These are phyloP conservation scores for Lodderomyces theae DNA, from an alignment of 1,139 yeast genomes.

Conservation along the genomic window DNA sequence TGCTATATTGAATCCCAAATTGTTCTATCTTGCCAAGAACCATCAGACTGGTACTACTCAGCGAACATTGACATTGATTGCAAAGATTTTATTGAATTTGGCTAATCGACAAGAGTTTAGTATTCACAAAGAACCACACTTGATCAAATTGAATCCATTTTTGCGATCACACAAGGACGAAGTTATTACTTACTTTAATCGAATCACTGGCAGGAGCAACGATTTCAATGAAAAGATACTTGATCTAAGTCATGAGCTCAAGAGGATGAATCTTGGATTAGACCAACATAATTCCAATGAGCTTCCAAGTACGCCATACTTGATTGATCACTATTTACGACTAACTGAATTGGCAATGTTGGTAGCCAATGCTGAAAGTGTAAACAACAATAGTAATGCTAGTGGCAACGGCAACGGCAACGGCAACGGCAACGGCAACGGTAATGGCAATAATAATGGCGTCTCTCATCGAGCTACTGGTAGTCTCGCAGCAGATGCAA, in stretches of 20 bases:
- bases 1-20: conserved; percentile 82
- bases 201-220: conserved; percentile 65
- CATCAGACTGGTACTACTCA: conserved; percentile 73
- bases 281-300: conserved; percentile 50
- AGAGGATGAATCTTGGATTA: conserved; percentile 48
- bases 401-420: conserved; percentile 1
- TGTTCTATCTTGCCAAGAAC: conserved; percentile 67
- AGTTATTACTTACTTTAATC: conserved; percentile 64
- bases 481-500: background rate
- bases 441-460: conserved; percentile 3
- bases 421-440: background rate
- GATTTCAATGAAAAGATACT: conserved; percentile 62
- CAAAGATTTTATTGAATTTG: conserved; percentile 78
- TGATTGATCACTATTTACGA: conserved; percentile 64
- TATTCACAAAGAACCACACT: conserved; percentile 77
- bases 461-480: conserved; percentile 7
- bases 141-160: conserved; percentile 68
- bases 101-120: conserved; percentile 75
- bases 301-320: conserved; percentile 64
- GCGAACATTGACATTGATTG: conserved; percentile 73
- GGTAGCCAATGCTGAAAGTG: conserved; percentile 1
- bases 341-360: conserved; percentile 49
- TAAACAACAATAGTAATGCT: background rate
- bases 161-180: conserved; percentile 57
- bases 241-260: conserved; percentile 56